These are phyloP conservation scores for Gastrolobium villosum DNA, from an alignment of 306 rosid species.

Conservation along the genomic window DNA sequence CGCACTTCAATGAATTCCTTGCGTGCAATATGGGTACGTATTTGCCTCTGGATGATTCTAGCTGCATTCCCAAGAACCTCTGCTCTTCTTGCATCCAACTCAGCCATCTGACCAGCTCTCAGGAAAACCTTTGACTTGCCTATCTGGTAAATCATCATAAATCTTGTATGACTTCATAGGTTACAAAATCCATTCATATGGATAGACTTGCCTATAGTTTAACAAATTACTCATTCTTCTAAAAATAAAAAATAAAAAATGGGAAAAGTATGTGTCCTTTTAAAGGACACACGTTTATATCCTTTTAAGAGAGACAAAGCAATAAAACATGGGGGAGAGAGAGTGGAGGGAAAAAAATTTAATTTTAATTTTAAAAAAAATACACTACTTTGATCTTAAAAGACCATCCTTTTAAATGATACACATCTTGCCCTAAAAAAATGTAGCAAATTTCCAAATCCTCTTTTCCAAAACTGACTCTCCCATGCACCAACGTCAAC, in stretches of 20 bases:
- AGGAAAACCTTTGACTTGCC: constrained; percentile 94
- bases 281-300: no score
- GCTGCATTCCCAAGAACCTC: constrained; percentile 99
- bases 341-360: no score
- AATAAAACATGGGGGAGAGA: no score
- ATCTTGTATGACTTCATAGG: constrained; percentile 41
- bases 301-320: no score
- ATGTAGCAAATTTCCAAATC: constrained; percentile 27
- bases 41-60: constrained; percentile 92
- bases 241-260: neutral
- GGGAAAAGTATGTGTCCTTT: no score
- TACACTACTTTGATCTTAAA: no score
- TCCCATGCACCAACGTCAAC: no score
- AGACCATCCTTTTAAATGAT: no score
- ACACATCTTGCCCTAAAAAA: no score
- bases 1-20: constrained; percentile 84
- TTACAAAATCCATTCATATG: constrained; percentile 31
- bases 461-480: no score
- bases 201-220: constrained; percentile 14
- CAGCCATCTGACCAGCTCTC: constrained; percentile 99
- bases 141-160: constrained; percentile 80
- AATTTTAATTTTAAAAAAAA: no score
- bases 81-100: constrained; percentile 96
- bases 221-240: neutral
- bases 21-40: constrained; percentile 91